A percentile compares a stretch with the other conserved stretches of the same genome.
Conservation (phyloP, 768 basidiomycete genomes). For the Tephrocybe sp. region DNA sequence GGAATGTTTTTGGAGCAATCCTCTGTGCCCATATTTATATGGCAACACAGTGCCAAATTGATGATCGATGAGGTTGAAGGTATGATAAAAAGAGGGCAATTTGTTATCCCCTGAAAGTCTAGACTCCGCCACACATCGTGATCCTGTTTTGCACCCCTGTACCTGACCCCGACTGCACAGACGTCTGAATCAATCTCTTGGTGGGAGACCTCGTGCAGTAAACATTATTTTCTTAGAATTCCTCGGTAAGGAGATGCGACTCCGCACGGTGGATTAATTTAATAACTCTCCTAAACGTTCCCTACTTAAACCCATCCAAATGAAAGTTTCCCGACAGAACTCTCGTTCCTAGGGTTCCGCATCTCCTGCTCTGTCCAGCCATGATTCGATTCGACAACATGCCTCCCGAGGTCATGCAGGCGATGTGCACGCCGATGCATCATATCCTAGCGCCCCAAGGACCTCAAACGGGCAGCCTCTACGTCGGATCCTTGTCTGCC, state of each 20-base stretch:
- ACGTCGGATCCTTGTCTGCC: constrained; percentile 62
- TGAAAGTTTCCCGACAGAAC: constrained; percentile 11
- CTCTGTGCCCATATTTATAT: too few relatives aligned
- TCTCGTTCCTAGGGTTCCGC: constrained; percentile 3
- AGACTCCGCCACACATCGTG: constrained; percentile 11
- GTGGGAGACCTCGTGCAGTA: constrained; percentile 11
- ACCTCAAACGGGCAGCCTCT: constrained; percentile 49
- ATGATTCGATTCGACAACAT: constrained; percentile 83
- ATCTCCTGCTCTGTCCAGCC: neutral
- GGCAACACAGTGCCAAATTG: constrained; percentile 3
- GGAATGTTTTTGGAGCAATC: too few relatives aligned
- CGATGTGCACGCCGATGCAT: constrained; percentile 87
- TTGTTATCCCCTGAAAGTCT: constrained; percentile 6
- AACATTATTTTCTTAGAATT: constrained; percentile 9
- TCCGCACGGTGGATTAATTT: constrained; percentile 13
- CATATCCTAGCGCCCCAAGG: constrained; percentile 48
- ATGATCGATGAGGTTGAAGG: neutral
- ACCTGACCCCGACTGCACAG: constrained; percentile 14
- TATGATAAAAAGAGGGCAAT: constrained; percentile 2
- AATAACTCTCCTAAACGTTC: constrained; percentile 16
- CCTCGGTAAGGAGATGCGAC: constrained; percentile 18
- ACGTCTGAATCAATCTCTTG: too few relatives aligned
- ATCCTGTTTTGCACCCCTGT: constrained; percentile 12
- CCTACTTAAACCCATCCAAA: constrained; percentile 18
- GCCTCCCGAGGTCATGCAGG: constrained; percentile 73